Percentiles rank a stretch among this genome's conserved stretches.
These are phyloP conservation scores for Oryza rufipogon DNA, from an alignment of 176 grass and related monocot genomes.

Conservation along the genomic window DNA sequence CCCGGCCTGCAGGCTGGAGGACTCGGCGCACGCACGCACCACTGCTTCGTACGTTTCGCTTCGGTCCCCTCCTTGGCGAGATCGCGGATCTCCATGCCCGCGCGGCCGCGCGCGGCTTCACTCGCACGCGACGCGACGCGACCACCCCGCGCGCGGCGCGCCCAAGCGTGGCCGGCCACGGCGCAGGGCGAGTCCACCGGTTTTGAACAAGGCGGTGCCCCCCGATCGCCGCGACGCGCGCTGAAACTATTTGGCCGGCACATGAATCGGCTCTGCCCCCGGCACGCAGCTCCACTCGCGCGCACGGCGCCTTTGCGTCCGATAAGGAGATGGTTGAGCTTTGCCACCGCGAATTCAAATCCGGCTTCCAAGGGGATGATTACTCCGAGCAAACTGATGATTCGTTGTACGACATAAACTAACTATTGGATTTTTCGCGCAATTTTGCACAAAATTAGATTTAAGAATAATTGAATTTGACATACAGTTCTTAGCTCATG, in stretches of 20 bases:
- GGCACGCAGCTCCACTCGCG: conserved; percentile 35
- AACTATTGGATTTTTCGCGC: too few relatives aligned
- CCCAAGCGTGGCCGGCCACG: conserved; percentile 30
- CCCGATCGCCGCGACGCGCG: conserved; percentile 2
- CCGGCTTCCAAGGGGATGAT: too few relatives aligned
- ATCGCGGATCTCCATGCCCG: conserved; percentile 42
- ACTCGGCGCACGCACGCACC: neutral
- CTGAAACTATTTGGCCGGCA: conserved; percentile 38
- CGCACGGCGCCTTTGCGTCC: conserved; percentile 28
- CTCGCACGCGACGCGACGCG: conserved; percentile 43
- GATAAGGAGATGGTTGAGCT: neutral
- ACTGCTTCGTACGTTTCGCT: conserved; percentile 1
- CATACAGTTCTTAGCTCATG: too few relatives aligned
- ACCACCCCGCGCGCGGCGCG: neutral
- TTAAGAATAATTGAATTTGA: too few relatives aligned
- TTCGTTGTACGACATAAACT: too few relatives aligned
- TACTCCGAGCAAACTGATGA: too few relatives aligned
- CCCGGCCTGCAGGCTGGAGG: neutral
- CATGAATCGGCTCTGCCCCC: conserved; percentile 28
- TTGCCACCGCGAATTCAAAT: too few relatives aligned
- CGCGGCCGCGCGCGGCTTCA: conserved; percentile 21
- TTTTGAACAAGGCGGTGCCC: conserved; percentile 23
- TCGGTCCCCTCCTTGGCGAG: neutral
- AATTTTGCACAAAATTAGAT: too few relatives aligned
- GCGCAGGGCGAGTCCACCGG: neutral